Evolutionary conservation across 31 red algal genomes (phyloP), one percentile per base, ranked within the genome.

Genomic region (Odonthalia washingtoniensis): DNA sequence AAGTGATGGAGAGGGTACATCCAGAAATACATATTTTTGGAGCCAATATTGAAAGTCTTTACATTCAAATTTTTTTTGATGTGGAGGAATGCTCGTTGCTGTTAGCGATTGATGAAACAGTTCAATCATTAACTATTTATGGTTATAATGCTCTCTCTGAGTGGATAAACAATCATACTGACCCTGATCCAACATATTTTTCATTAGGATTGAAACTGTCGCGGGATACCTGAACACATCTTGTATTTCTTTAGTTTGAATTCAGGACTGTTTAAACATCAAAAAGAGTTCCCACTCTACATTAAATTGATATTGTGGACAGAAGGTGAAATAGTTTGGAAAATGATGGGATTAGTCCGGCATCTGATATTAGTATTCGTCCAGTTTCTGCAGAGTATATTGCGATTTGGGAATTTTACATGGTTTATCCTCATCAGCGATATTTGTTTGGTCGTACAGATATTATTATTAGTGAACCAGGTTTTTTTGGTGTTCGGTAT

Each of bases 151-250:
- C 83, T 28, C 21, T 68, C 30, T 49, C 74, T 28, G 79, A 63
- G 1, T 35, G 70, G 27, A 40, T 90, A 35, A 79, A 90, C 65
- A 78, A 57, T 42, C 31, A 24, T 39, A 32, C 74, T 24, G 82
- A 85, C 35, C 75, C 75, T 0, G 74, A 80, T 65, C 65, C 81
- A 36, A 86, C 82, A 64, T 92, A 60, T 74, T 73, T 92, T 38
- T 79, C 75, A 9, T 92, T 92, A 32, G 89, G 81, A 63, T 28
- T 92, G 42, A 70, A 21, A 73, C 74, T 81, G 62, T 70, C 65
- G 35, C 85, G 83, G 44, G 88, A 73, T 35, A 83, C 61, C 24
- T 36, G 88, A 52, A 60, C 80, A 18, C 32, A 77, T n/a, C 72
- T 77, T 2, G 53, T 52, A 5, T 90, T 75, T 32, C 68, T 74